A percentile compares a stretch with the other conserved stretches of the same genome.
Evolutionary conservation across 2,329 filamentous ascomycete genomes (phyloP).

Genomic region (Anthostomella pinea): DNA sequence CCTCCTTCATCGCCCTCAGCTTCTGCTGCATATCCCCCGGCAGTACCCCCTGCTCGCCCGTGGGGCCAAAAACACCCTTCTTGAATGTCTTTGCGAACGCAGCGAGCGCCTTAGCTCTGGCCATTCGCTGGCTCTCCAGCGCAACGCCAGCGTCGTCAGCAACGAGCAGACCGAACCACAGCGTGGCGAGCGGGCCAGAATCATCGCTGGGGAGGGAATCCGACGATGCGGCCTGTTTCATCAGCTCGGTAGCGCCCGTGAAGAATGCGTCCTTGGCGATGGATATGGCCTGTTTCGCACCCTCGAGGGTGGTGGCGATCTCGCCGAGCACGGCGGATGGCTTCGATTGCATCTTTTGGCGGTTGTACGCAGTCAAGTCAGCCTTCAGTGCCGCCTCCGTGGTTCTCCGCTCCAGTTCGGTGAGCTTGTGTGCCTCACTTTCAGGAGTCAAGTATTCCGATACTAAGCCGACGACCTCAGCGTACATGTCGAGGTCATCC

Average conservation of each 20-base stretch:
- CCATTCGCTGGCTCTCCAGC: slow-evolving; percentile 50
- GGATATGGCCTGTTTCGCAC: slow-evolving; percentile 32
- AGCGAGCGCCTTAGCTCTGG: slow-evolving; percentile 44
- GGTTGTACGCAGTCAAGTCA: slow-evolving; percentile 48
- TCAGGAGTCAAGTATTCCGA: slow-evolving; percentile 57
- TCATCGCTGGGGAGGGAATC: slow-evolving; percentile 12
- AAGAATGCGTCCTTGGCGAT: slow-evolving; percentile 54
- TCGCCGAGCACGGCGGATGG: slow-evolving; percentile 38
- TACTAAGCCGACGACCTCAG: slow-evolving; percentile 64
- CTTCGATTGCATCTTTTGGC: slow-evolving; percentile 35
- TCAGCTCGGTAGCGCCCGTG: slow-evolving; percentile 44
- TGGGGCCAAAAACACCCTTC: slow-evolving; percentile 40
- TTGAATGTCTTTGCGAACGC: slow-evolving; percentile 41
- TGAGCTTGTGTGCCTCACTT: slow-evolving; percentile 39
- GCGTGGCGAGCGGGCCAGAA: slow-evolving; percentile 23
- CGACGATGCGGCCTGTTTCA: slow-evolving; percentile 38
- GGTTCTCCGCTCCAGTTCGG: slow-evolving; percentile 42
- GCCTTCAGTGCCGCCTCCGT: slow-evolving; percentile 51
- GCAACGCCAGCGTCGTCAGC: slow-evolving; percentile 44
- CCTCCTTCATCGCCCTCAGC: slow-evolving; percentile 34
- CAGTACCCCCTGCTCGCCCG: slow-evolving; percentile 12
- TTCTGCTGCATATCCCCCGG: slow-evolving; percentile 31
- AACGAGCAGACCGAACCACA: slow-evolving; percentile 48
- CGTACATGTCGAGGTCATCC: slow-evolving; percentile 67
- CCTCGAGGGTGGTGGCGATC: slow-evolving; percentile 38